Evolutionary conservation across 352 stramenopile genomes (phyloP), one percentile per base, ranked within the genome.

Genomic region (Globisporangium spiculum): DNA sequence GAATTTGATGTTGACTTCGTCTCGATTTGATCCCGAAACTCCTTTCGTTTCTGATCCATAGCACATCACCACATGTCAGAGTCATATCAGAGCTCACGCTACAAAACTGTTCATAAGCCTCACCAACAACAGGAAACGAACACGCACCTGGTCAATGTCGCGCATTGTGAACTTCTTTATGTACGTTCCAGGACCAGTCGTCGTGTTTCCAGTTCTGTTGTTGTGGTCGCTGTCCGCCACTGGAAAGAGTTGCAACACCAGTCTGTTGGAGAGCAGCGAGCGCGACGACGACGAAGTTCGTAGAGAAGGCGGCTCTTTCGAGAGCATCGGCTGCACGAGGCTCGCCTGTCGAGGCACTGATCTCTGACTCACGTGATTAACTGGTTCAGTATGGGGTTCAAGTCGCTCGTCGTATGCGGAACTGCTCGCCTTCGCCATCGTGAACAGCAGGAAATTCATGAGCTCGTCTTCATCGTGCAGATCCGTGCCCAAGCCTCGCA

Each of bases 381-480:
- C 30, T n/a, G 32, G 7, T 8, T 26, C 32, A 22, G 56, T 6
- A 24, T 8, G 32, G 20, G 38, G 38, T 18, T 62, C 56, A 7
- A 14, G 3, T 62, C 18, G 30, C 22, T 62, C 46, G 20, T 26
- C 14, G 1, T 50, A n/a, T 62, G 22, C 7, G 32, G 32, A 36
- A 9, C 6, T 36, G 32, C 32, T 36, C 32, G 7, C 32, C 32
- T 36, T 36, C 32, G 32, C 9, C 30, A 2, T 57, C 38, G 46
- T 53, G 22, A 26, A 79, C 60, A 10, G 67, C 34, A 84, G 65
- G 22, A 78, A 81, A 27, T 32, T 36, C 68, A 86, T 78, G 34
- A 89, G 72, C 30, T 61, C 72, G 46, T 86, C 78, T 20, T 84
- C 78, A 56, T 87, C 71, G 52, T 89, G 80, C 44, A 89, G 65